Evolutionary conservation across 192 early-diverging fungal genomes (phyloP).

Genomic region (Backusella liffmaniae): DNA sequence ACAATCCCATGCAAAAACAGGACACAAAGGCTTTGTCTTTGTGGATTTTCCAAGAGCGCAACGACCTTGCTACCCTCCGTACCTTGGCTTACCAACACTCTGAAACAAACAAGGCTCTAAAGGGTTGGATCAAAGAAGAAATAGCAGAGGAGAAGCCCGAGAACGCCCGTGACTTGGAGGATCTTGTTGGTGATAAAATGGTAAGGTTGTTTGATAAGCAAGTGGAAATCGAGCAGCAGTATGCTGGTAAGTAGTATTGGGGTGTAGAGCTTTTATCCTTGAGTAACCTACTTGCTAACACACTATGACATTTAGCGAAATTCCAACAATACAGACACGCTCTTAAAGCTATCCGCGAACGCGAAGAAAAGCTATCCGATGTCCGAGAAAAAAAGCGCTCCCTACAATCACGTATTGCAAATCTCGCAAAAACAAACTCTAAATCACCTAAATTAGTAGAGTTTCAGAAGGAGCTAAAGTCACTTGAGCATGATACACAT

Average conservation of each 20-base stretch:
- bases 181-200: conserved; percentile 34
- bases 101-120: conserved; percentile 30
- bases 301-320: conserved; percentile 11
- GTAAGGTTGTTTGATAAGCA: conserved; percentile 30
- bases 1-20: conserved; percentile 34
- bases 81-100: conserved; percentile 31
- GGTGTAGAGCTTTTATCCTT: too few species aligned
- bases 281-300: neutral
- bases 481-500: conserved; percentile 32
- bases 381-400: conserved; percentile 34
- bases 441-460: conserved; percentile 32
- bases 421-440: conserved; percentile 21
- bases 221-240: conserved; percentile 31
- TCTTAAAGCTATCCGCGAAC: conserved; percentile 33
- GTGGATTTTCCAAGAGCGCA: conserved; percentile 34
- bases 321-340: conserved; percentile 39
- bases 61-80: conserved; percentile 21
- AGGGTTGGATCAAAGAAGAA: conserved; percentile 34
- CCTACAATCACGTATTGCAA: conserved; percentile 27
- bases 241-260: conserved; percentile 25
- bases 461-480: conserved; percentile 32
- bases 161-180: conserved; percentile 24
- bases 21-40: conserved; percentile 32
- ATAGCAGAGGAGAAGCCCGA: conserved; percentile 8
- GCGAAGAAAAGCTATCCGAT: conserved; percentile 31